These are phyloP conservation scores for Podochytrium sp. DNA, from an alignment of 192 early-diverging fungal species.

Conservation along the genomic window DNA sequence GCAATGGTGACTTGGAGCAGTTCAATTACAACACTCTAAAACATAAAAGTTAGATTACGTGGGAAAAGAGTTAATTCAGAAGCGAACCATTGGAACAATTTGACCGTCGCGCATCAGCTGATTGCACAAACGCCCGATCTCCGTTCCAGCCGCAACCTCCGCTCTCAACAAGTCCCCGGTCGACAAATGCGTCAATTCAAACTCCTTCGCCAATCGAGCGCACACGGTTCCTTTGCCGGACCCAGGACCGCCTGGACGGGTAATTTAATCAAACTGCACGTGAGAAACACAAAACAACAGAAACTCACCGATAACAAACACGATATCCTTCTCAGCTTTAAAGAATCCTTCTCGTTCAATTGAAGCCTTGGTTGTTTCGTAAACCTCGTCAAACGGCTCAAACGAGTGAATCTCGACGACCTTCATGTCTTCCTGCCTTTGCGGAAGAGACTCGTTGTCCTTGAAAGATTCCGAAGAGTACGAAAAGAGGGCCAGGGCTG, in stretches of 20 bases:
- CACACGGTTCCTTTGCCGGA: slow-evolving; percentile 83
- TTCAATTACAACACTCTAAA: background rate
- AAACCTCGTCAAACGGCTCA: slow-evolving; percentile 18
- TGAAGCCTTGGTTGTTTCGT: background rate
- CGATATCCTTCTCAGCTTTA: background rate
- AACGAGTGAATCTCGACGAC: slow-evolving; percentile 8
- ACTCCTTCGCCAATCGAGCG: slow-evolving; percentile 78
- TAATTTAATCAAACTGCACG: background rate
- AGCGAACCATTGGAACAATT: slow-evolving; percentile 87
- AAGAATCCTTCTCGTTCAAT: background rate
- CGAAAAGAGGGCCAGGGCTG: slow-evolving; percentile 1
- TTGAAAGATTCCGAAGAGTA: slow-evolving; percentile 7
- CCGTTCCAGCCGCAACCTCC: slow-evolving; percentile 65
- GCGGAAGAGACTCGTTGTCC: background rate
- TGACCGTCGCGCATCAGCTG: slow-evolving; percentile 88
- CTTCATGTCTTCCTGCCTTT: background rate
- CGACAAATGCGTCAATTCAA: slow-evolving; percentile 89
- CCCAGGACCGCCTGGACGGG: slow-evolving; percentile 42
- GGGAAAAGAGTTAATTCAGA: too few relatives aligned
- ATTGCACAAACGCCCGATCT: slow-evolving; percentile 76
- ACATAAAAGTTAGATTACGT: too few relatives aligned
- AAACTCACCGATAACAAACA: background rate
- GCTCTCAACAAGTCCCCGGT: slow-evolving; percentile 95
- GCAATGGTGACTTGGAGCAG: background rate
- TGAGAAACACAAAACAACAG: background rate